Base-by-base conservation (phyloP, 176 grass and related monocot genomes). In the Triticum timopheevii region DNA sequence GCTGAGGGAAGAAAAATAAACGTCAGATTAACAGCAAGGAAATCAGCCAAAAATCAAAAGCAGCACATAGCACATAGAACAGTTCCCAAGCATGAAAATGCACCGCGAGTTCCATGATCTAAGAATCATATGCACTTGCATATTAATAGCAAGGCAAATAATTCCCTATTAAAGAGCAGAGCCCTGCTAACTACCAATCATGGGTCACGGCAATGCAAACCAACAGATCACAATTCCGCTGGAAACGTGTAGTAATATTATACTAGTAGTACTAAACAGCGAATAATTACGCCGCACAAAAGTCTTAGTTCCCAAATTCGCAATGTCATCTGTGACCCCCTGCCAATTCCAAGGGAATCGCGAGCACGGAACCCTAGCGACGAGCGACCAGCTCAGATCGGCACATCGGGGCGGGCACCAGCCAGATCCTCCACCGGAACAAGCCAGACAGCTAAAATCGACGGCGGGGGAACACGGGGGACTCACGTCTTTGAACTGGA, bases 401-500 rank as follows among this genome's bases (percentile, higher is more conserved):
- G 50, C 50, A 17, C 50, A 54, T 54, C 50, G 50, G 50, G 50
- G 50, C 50, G 16, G 16, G 50, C 50, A 19, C 50, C 16, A 7
- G 6, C 62, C 22, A 84, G 83, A 89, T 78, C 73, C 39, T 77
- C 76, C 45, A 3, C 10, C n/a, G 12, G 19, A 19, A 70, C 35
- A 15, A 19, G 39, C 35, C 7, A 54, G 68, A 15, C 31, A 63
- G 56, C 38, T 23, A 61, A 82, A 89, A 40, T 73, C 70, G 79
- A 72, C 12, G 45, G 73, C 11, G 35, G 74, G 23, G 81, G 22
- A 5, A 2, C 10, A 49, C 27, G 28, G 30, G 54, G 15, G 4
- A 49, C 80, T 76, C 91, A 99, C 97, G 71, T 99, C 97, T 91
- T 99, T 99, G 89, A 99, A 96, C 92, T 99, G 97, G 80, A 99